Percentiles rank a stretch among this genome's conserved stretches.
phyloP scores from a whole-genome alignment of 768 basidiomycete species.

The Nidula microcarpa region DNA sequence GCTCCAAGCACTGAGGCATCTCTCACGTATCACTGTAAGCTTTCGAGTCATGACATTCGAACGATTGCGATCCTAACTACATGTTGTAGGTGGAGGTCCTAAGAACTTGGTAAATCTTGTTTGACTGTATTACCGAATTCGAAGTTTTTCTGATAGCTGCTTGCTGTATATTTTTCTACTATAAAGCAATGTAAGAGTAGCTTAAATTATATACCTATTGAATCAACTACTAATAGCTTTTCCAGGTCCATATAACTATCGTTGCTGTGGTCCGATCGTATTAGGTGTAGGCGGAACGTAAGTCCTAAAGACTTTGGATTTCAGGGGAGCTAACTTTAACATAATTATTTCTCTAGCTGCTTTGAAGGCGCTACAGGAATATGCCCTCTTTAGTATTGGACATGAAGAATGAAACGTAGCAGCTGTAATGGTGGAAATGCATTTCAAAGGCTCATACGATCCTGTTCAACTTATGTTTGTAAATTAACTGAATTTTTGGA shows the following conservation, averaged over 20 bases:
- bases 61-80: no score
- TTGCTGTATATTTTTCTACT: no score
- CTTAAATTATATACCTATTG: neutral
- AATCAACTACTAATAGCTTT: neutral
- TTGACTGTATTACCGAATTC: neutral
- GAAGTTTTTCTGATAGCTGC: neutral
- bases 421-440: no score
- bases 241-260: conserved; percentile 3
- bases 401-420: neutral
- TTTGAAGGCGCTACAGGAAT: conserved; percentile 3
- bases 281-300: conserved; percentile 2
- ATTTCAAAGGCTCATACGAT: no score
- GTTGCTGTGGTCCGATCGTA: conserved; percentile 6
- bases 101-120: neutral
- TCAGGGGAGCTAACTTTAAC: neutral
- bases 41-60: neutral
- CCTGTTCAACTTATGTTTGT: no score
- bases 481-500: no score
- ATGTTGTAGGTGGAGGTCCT: no score
- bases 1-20: neutral
- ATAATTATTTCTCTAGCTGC: conserved; percentile 1
- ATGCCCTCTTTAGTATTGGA: conserved; percentile 3
- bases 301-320: neutral
- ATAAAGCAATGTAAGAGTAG: neutral
- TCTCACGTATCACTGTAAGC: neutral